A percentile compares a stretch with the other conserved stretches of the same genome.
Evolutionary conservation across 129 eudicot species (phyloP).

Genomic region (Chrysanthemum seticuspe): DNA sequence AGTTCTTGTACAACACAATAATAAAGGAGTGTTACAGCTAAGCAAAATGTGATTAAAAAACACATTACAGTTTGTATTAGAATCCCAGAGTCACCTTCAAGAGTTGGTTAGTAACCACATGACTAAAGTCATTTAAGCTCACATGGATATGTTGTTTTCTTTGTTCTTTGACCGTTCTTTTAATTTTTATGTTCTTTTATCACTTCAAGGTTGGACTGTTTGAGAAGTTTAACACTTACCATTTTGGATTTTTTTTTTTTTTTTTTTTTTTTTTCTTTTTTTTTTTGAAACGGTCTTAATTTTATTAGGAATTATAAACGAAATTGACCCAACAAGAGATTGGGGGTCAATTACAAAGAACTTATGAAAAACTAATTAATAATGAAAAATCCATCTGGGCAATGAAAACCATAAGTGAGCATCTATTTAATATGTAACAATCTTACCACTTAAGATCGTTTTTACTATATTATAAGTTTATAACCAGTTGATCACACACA

Average conservation of each 20-base stretch:
- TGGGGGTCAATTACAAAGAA: too few relatives aligned
- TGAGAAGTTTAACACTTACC: slow-evolving; percentile 3
- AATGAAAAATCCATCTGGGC: too few relatives aligned
- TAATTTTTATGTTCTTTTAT: slow-evolving; percentile 5
- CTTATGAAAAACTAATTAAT: too few relatives aligned
- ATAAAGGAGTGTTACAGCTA: background rate
- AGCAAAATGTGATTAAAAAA: background rate
- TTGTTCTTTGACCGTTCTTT: background rate
- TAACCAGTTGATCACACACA: too few relatives aligned
- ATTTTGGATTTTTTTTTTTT: too few relatives aligned
- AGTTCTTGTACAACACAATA: slow-evolving; percentile 2
- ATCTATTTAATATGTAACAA: too few relatives aligned
- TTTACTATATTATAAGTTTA: too few relatives aligned
- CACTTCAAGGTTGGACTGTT: slow-evolving; percentile 18
- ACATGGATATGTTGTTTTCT: slow-evolving; percentile 14
- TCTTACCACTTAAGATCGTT: too few relatives aligned
- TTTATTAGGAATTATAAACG: too few relatives aligned
- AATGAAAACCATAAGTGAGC: too few relatives aligned
- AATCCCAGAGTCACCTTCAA: slow-evolving; percentile 29
- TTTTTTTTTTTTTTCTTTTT: background rate
- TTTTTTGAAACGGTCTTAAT: too few relatives aligned
- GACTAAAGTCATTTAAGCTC: slow-evolving; percentile 18
- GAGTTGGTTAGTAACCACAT: slow-evolving; percentile 33
- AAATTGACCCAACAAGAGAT: too few relatives aligned
- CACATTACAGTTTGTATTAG: slow-evolving; percentile 28